Percentiles rank a stretch among this genome's conserved stretches.
Evolutionary conservation across 2,329 filamentous ascomycete species (phyloP).

Genomic region (Pseudogymnoascus sp.): DNA sequence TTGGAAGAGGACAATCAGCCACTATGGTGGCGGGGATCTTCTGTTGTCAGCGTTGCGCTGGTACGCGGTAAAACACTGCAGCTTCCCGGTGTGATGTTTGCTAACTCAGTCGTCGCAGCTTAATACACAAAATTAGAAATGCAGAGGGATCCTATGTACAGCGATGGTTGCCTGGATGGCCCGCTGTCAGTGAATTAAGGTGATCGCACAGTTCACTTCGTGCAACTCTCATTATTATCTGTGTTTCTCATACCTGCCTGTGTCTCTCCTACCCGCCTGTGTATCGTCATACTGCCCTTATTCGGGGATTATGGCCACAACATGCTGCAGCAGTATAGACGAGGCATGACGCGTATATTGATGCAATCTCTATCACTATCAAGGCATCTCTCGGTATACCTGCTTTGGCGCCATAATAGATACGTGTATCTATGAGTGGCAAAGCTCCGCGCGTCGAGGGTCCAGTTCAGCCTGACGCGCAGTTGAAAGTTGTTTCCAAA

Average conservation of each 20-base stretch:
- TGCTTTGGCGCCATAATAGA: not conserved
- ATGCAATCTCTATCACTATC: not conserved
- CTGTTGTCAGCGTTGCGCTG: not conserved
- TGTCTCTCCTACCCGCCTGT: conserved; percentile 1
- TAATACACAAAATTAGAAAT: not conserved
- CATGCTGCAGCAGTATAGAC: not conserved
- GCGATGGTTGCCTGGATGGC: not conserved
- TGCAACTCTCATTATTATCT: conserved; percentile 1
- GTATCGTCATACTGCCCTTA: conserved; percentile 1
- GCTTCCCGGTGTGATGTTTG: not conserved
- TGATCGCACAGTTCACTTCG: not conserved
- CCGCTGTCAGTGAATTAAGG: conserved; percentile 5
- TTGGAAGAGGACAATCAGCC: not conserved
- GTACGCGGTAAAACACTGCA: not conserved
- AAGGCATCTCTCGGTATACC: not conserved
- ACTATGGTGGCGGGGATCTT: not conserved
- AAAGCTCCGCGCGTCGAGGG: not conserved
- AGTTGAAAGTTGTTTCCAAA: not conserved
- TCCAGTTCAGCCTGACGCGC: not conserved
- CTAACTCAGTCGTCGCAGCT: not conserved
- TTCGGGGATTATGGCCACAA: conserved; percentile 1
- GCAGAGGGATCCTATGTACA: not conserved
- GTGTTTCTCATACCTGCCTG: not conserved
- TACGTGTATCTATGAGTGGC: not conserved
- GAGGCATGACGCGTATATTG: not conserved